Evolutionary conservation across 805 yeast species (phyloP), one percentile per base, ranked within the genome.

Genomic region (Torulaspora franciscae): DNA sequence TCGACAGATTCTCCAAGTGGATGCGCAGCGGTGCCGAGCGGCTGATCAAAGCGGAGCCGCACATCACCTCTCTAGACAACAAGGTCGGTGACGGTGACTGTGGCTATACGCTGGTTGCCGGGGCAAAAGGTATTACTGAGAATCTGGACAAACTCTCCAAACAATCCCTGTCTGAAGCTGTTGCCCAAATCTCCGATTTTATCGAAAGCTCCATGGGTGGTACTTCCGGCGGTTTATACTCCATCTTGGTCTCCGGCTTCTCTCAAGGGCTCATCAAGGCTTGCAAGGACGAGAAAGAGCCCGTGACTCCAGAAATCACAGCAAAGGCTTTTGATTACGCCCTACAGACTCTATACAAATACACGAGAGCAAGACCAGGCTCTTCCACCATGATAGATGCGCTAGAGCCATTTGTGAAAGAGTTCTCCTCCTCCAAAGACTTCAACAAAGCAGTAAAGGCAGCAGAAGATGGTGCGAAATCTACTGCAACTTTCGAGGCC

Each of bases 41-140:
- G 6, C 67, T 81, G 6, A 68, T 83, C 34, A 69, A 73, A 23
- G 76, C 76, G n/a, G 97, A 90, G 64, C 93, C 95, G 2, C 76
- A 79, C 56, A 83, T 90, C 58, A 90, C 97, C 1, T 75, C 79
- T 44, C 81, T 85, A 54, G 98, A 90, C 58, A 84, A 95, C 1
- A 73, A 80, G 53, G 96, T 91, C 1, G 98, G 98, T 46, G 98
- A 90, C 64, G 98, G 98, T 56, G 98, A 90, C 62, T 90, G 97
- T 67, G 98, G 98, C 32, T 93, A 87, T 57, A 90, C 97, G 1
- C 69, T 90, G 49, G 86, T 81, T 10, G 75, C 79, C 19, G 98
- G 97, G 32, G 93, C 89, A 24, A 74, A 81, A 44, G 89, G 85
- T 1, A 76, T 90, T 34, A 64, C 79, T 35, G 68, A 73, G 8